phyloP scores from a whole-genome alignment of 2,329 filamentous ascomycete genomes.

The Cladosporium colombiae region DNA sequence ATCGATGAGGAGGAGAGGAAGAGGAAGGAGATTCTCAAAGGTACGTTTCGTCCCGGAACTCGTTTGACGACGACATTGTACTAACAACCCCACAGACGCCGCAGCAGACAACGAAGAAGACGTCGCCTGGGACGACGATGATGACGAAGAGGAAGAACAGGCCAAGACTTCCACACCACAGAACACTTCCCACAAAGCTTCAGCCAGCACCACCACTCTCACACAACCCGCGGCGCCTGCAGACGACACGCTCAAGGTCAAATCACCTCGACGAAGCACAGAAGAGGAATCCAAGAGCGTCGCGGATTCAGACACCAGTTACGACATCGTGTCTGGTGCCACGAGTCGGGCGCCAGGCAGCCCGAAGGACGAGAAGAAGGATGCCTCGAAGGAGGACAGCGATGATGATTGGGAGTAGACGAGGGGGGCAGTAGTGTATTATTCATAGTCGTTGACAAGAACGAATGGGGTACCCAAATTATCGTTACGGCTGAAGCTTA shows the following conservation, averaged over 20 bases:
- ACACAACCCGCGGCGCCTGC: constrained; percentile 26
- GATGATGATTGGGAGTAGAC: constrained; percentile 42
- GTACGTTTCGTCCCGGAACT: constrained; percentile 51
- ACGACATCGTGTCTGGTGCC: constrained; percentile 80
- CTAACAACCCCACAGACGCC: constrained; percentile 53
- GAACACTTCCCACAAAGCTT: constrained; percentile 27
- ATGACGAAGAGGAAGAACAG: constrained; percentile 50
- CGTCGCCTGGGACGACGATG: constrained; percentile 72
- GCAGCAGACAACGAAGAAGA: constrained; percentile 72
- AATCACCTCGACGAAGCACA: constrained; percentile 69
- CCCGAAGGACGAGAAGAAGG: constrained; percentile 56
- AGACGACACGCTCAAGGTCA: constrained; percentile 33
- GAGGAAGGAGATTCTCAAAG: constrained; percentile 85
- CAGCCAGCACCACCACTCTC: constrained; percentile 33
- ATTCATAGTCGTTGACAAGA: not conserved
- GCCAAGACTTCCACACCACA: constrained; percentile 42
- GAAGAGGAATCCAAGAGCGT: constrained; percentile 78
- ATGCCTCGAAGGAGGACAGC: constrained; percentile 30
- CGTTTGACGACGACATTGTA: constrained; percentile 12
- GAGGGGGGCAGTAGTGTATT: not conserved
- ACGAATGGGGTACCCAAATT: not conserved
- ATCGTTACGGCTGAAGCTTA: not conserved
- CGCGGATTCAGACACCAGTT: constrained; percentile 91
- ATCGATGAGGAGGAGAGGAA: constrained; percentile 91
- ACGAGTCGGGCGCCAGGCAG: constrained; percentile 74